Evolutionary conservation across 2,329 filamentous ascomycete species (phyloP).

Genomic region (Canariomyces notabilis): DNA sequence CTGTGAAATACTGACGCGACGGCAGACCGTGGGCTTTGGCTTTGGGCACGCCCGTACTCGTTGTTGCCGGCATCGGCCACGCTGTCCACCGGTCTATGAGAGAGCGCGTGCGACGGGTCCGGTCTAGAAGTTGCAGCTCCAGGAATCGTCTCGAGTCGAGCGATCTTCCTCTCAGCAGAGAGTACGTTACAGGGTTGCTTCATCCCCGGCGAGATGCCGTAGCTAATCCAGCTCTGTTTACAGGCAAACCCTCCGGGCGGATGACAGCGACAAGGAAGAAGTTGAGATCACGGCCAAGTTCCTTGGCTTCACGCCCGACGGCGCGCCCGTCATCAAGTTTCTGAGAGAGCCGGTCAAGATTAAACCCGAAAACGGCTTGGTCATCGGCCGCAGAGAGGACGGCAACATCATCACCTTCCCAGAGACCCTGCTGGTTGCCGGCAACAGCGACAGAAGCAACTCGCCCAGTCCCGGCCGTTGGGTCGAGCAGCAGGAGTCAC

Average conservation of each 20-base stretch:
- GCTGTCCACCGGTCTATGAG: conserved; percentile 39
- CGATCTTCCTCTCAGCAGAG: conserved; percentile 36
- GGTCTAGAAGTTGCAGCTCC: conserved; percentile 18
- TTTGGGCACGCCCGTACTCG: conserved; percentile 54
- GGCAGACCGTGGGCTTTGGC: conserved; percentile 54
- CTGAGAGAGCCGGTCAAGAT: conserved; percentile 31
- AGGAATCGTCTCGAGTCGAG: conserved; percentile 8
- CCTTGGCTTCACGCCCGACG: conserved; percentile 42
- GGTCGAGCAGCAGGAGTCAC: too few relatives aligned
- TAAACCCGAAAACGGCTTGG: conserved; percentile 29
- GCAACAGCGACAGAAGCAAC: not conserved
- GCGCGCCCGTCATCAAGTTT: conserved; percentile 44
- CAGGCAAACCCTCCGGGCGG: conserved; percentile 21
- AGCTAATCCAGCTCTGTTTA: conserved; percentile 5
- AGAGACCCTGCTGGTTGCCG: conserved; percentile 23
- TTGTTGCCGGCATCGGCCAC: conserved; percentile 51
- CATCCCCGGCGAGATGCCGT: conserved; percentile 4
- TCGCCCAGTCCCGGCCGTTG: not conserved
- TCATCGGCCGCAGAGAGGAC: conserved; percentile 36
- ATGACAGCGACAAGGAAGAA: conserved; percentile 32
- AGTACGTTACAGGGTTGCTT: conserved; percentile 31
- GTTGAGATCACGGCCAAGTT: conserved; percentile 31
- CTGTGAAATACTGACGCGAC: not conserved
- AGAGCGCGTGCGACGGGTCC: conserved; percentile 31
- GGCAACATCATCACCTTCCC: conserved; percentile 37